Evolutionary conservation across 1,284 basidiomycete genomes (phyloP).

Genomic region (Apiotrichum veenhuisii): DNA sequence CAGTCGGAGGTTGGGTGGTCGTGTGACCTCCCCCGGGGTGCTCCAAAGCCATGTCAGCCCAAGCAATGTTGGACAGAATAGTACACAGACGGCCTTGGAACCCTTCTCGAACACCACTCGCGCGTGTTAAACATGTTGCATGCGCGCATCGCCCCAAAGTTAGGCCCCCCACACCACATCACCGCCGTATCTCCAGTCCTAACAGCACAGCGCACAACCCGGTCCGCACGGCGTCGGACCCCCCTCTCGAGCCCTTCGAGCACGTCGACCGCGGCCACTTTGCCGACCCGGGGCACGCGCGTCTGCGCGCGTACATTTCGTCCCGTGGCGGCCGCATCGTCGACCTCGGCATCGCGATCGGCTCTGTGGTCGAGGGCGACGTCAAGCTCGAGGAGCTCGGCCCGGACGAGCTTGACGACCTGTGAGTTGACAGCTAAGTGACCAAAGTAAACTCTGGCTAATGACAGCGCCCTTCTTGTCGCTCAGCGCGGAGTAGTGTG

Average conservation of each 20-base stretch:
- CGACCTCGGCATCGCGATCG: constrained; percentile 49
- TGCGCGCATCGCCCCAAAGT: too few relatives aligned
- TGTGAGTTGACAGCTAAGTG: constrained; percentile 29
- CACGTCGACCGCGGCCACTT: constrained; percentile 61
- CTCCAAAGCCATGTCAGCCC: too few relatives aligned
- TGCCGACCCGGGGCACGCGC: constrained; percentile 45
- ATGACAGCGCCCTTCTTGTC: constrained; percentile 32
- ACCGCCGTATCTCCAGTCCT: too few relatives aligned
- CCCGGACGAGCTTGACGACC: constrained; percentile 51
- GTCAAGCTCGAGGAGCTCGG: constrained; percentile 51
- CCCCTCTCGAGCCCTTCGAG: constrained; percentile 56
- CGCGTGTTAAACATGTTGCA: too few relatives aligned
- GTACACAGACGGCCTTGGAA: too few relatives aligned
- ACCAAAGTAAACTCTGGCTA: background rate
- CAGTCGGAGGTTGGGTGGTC: background rate
- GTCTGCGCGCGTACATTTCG: constrained; percentile 39
- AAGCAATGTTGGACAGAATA: too few relatives aligned
- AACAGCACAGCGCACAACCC: constrained; percentile 34
- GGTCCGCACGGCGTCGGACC: constrained; percentile 30
- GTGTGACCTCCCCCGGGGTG: background rate
- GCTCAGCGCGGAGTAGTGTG: constrained; percentile 47
- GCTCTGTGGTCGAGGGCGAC: constrained; percentile 50
- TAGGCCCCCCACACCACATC: too few relatives aligned
- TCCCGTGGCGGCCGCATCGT: constrained; percentile 46
- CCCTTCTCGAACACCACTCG: too few relatives aligned